Evolutionary conservation across 1,139 yeast species (phyloP).

Genomic region (Lodderomyces margitis): DNA sequence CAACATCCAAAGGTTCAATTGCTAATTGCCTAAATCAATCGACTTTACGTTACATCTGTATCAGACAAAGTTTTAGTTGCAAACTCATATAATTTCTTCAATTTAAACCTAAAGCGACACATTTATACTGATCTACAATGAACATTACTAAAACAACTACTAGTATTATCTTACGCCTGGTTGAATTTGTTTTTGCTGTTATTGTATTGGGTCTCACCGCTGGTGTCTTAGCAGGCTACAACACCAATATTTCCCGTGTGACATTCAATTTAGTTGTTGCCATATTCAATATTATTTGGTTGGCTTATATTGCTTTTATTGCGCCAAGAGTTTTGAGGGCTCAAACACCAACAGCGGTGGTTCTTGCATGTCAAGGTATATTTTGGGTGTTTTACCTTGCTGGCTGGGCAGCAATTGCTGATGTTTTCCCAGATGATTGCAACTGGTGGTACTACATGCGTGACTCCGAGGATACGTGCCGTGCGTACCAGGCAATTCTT

Average conservation of each 20-base stretch:
- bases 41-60: too few species aligned
- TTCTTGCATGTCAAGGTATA: conserved; percentile 22
- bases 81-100: too few species aligned
- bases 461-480: conserved; percentile 18
- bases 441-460: conserved; percentile 1
- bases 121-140: background rate
- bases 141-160: conserved; percentile 4
- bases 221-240: conserved; percentile 17
- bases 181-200: conserved; percentile 25
- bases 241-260: conserved; percentile 15
- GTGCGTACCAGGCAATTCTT: conserved; percentile 26
- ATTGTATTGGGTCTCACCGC: conserved; percentile 27
- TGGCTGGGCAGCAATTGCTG: conserved; percentile 26
- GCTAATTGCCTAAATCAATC: too few species aligned
- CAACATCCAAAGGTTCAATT: too few species aligned
- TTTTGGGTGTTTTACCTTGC: conserved; percentile 26
- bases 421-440: conserved; percentile 25
- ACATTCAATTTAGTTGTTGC: conserved; percentile 23
- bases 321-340: conserved; percentile 13
- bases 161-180: conserved; percentile 11
- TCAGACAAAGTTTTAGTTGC: background rate
- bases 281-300: conserved; percentile 23
- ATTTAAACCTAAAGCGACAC: background rate
- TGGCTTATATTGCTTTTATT: conserved; percentile 19
- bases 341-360: conserved; percentile 17